Base-by-base conservation (phyloP, 164 flowering plant species). In the Vitis labrusca region DNA sequence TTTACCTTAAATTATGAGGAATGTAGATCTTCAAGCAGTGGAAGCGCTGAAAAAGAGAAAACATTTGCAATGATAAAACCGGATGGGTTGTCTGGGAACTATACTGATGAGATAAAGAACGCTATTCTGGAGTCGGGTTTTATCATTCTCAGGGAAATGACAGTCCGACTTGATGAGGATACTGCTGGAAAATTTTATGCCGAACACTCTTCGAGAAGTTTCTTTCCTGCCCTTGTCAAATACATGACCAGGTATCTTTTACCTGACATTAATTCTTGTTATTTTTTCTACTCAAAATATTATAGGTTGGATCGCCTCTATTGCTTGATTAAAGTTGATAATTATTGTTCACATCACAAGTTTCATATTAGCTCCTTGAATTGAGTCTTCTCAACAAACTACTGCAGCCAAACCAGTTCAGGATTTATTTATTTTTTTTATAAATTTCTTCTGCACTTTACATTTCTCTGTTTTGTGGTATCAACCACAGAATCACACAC, bases 51-150 rank as follows among this genome's bases (percentile, higher is more conserved):
- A 58, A 76, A 76, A 71, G 92, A 89, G 80, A 80, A 67, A 63
- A 91, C 97, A n/a, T 63, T 94, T 59, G 98, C 89, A 11, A 88
- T 92, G 73, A 86, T 94, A 78, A 92, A 92, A 76, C 98, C 97
- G 11, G 98, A 92, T 78, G 97, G 95, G 29, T 59, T 94, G 63
- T 44, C 49, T 44, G 90, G 91, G 58, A 86, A 89, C 71, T 77
- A 84, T 71, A 79, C 84, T 8, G 88, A 85, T 30, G 59, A 32
- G 59, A 80, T 92, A 64, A 88, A 84, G 78, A 70, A 58, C 19
- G 70, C 71, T 30, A 82, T 91, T 73, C n/a, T 78, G 55, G 84
- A 84, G 15, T 84, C 86, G 65, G 91, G 89, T 53, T 94, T 94
- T 72, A 72, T 55, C 55, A 91, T 94, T 50, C 19, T 56, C 8